Percentiles rank a stretch among this genome's conserved stretches.
phyloP scores from a whole-genome alignment of 2,329 filamentous ascomycete genomes.

The Fulvia fulva region DNA sequence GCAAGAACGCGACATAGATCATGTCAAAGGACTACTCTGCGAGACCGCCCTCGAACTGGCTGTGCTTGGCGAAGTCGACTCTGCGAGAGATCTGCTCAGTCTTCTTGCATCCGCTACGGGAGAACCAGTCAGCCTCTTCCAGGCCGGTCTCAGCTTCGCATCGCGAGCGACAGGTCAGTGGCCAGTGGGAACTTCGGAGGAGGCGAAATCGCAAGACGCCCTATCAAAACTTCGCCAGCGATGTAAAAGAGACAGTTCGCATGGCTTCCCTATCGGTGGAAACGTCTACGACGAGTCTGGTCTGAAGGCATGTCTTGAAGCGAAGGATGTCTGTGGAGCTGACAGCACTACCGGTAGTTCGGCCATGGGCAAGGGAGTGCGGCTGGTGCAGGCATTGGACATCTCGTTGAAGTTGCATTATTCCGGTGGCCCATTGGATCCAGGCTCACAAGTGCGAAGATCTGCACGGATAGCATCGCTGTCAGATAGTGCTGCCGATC shows the following conservation, averaged over 20 bases:
- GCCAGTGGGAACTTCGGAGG: background rate
- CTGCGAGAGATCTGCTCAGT: background rate
- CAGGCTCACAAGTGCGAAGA: background rate
- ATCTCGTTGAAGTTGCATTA: slow-evolving; percentile 2
- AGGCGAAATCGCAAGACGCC: background rate
- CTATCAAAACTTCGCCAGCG: background rate
- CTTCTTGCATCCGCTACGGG: background rate
- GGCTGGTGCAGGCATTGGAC: slow-evolving; percentile 2
- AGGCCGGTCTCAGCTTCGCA: background rate
- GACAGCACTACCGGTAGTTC: background rate
- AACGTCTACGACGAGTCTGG: background rate
- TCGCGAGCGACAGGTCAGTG: background rate
- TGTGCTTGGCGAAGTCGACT: background rate
- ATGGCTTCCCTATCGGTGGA: background rate
- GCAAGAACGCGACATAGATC: background rate
- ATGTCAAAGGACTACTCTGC: background rate
- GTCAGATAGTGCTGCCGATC: background rate
- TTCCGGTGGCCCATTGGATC: background rate
- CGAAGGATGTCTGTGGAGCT: background rate
- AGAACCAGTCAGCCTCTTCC: background rate
- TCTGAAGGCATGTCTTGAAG: background rate
- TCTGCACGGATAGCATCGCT: background rate
- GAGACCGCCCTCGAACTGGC: background rate
- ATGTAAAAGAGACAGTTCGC: background rate
- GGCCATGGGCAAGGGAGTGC: background rate